Conservation (phyloP, 2,329 filamentous ascomycete species). For the Lojkania enalia region DNA sequence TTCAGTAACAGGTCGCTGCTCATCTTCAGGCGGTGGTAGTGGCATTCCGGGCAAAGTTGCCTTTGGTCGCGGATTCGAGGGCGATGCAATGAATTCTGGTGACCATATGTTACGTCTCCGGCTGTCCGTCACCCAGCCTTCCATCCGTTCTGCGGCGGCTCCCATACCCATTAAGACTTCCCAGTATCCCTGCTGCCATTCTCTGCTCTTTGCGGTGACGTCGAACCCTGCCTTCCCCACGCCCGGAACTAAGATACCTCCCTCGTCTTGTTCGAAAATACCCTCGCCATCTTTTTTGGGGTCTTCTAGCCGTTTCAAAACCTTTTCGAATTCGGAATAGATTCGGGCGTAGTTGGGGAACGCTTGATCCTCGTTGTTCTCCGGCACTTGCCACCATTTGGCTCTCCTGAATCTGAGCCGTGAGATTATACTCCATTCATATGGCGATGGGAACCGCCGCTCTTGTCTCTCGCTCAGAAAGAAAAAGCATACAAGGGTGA, state of each 20-base stretch:
- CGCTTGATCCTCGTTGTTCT: slow-evolving; percentile 61
- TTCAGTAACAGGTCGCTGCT: slow-evolving; percentile 69
- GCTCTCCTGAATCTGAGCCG: slow-evolving; percentile 68
- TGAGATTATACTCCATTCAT: slow-evolving; percentile 76
- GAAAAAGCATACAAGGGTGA: slow-evolving; percentile 65
- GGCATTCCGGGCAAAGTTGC: slow-evolving; percentile 68
- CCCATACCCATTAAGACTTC: slow-evolving; percentile 78
- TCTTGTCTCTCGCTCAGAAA: slow-evolving; percentile 76
- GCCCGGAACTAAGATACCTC: slow-evolving; percentile 46
- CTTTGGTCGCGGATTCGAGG: slow-evolving; percentile 78
- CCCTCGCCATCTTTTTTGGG: slow-evolving; percentile 68
- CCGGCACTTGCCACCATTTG: slow-evolving; percentile 50
- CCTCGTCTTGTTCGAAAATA: slow-evolving; percentile 60
- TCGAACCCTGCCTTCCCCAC: slow-evolving; percentile 62
- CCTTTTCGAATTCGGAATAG: slow-evolving; percentile 61
- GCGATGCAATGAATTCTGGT: slow-evolving; percentile 73
- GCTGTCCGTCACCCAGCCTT: slow-evolving; percentile 75
- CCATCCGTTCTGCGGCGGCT: slow-evolving; percentile 75
- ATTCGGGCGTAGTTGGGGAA: slow-evolving; percentile 72
- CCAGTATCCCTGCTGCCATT: slow-evolving; percentile 86
- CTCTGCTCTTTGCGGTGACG: slow-evolving; percentile 73
- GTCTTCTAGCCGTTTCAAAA: slow-evolving; percentile 72
- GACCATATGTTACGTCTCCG: slow-evolving; percentile 66
- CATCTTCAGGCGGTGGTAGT: slow-evolving; percentile 71
- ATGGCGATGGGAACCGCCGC: slow-evolving; percentile 75